These are phyloP conservation scores for Quercus lobata DNA, from an alignment of 331 rosid genomes.

Conservation along the genomic window DNA sequence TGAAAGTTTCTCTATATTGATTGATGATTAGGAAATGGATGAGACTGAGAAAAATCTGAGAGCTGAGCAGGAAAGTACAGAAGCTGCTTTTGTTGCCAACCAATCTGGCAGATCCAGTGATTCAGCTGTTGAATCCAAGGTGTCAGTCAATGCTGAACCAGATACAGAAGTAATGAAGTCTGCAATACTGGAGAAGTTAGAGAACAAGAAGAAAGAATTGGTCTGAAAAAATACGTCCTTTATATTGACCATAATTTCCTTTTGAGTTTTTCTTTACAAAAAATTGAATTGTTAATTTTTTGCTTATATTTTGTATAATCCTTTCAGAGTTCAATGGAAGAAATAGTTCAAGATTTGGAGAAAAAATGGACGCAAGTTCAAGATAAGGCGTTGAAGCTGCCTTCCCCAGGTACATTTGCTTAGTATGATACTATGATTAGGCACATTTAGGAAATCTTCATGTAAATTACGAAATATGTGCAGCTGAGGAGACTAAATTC, in stretches of 20 bases:
- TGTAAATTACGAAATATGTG: not conserved
- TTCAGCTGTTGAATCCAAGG: constrained; percentile 30
- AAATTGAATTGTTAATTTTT: not conserved
- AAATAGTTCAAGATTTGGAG: constrained; percentile 50
- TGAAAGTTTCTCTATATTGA: not conserved
- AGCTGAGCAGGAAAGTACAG: constrained; percentile 39
- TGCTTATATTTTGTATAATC: not conserved
- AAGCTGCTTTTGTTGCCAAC: constrained; percentile 22
- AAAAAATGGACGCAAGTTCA: constrained; percentile 64
- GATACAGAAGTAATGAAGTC: constrained; percentile 44
- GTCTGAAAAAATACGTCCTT: constrained; percentile 29
- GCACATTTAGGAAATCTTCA: not conserved
- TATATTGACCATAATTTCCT: not conserved
- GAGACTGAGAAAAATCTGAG: constrained; percentile 55
- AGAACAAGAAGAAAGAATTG: constrained; percentile 74
- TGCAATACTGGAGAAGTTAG: constrained; percentile 55
- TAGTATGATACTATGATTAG: too few species aligned
- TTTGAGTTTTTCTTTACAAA: not conserved
- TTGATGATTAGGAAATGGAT: constrained; percentile 61
- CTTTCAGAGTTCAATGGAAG: constrained; percentile 66
- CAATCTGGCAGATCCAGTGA: constrained; percentile 34
- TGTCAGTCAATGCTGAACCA: constrained; percentile 19
- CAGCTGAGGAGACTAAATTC: not conserved
- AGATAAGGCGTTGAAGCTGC: constrained; percentile 64
- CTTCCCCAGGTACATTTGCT: constrained; percentile 62